Evolutionary conservation across 805 yeast species (phyloP), one percentile per base, ranked within the genome.

Genomic region (Grigorovia humatica): DNA sequence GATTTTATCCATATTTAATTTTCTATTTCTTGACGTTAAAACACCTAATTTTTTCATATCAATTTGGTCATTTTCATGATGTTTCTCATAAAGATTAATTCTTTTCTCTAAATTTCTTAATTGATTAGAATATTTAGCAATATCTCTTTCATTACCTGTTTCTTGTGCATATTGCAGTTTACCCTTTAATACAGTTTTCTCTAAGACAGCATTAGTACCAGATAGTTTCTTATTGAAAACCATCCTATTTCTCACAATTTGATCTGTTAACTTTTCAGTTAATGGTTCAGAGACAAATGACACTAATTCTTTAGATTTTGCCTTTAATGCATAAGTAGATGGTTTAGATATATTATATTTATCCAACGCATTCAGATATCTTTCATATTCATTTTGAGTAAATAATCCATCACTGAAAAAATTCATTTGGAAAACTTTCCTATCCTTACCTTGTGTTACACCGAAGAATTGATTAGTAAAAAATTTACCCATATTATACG

Each of bases 11-110:
- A 82, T 82, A 68, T 91, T 91, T 56, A 84, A 76, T 59, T 80
- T 85, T 66, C 96, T 79, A 68, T 93, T 93, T 61, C 96, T 81
- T 60, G 85, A 84, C 57, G 89, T 88, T 49, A 89, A 86, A 57
- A 79, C 80, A 44, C 85, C 79, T 71, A 88, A 75, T 52, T 79
- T 74, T 44, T 62, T 56, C 69, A 73, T 55, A 68, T 72, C 61
- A 65, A 67, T 52, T 69, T 68, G 64, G 56, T 68, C 69, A 55
- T 67, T 66, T 51, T 72, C 74, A 48, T 66, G 70, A 52, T 69
- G 71, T 23, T 63, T 66, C 50, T 64, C 70, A 46, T 72, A 66
- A 11, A 67, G 54, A 32, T 68, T 56, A 56, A 70, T 60, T 55
- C 72, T 68, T 19, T 68, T 67, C 43, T 67, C 71, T 47, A 76